phyloP scores from a whole-genome alignment of 1,139 yeast genomes.

The Nakaseomyces delphensis region DNA sequence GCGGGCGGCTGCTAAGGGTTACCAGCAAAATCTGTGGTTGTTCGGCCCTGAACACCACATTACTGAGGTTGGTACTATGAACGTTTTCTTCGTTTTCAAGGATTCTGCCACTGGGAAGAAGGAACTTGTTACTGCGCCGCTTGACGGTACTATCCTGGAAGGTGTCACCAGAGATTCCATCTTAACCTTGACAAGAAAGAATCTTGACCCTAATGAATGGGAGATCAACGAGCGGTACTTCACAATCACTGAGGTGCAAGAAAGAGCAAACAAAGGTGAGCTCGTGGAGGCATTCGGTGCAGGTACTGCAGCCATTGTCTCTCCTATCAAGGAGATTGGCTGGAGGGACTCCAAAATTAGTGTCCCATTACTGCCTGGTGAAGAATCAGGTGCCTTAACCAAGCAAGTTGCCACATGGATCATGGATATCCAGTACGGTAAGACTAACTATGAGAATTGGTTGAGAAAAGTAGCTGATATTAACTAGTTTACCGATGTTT shows the following conservation, averaged over 20 bases:
- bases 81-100: slow-evolving; percentile 77
- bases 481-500: slow-evolving; percentile 10
- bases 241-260: slow-evolving; percentile 72
- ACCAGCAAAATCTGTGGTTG: slow-evolving; percentile 92
- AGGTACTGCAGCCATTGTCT: slow-evolving; percentile 95
- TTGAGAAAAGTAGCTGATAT: slow-evolving; percentile 32
- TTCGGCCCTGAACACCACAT: slow-evolving; percentile 83
- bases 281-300: slow-evolving; percentile 93
- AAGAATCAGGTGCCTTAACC: slow-evolving; percentile 72
- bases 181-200: slow-evolving; percentile 63
- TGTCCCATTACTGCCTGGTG: slow-evolving; percentile 73
- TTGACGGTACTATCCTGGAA: slow-evolving; percentile 92
- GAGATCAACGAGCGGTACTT: slow-evolving; percentile 69
- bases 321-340: slow-evolving; percentile 84
- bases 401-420: slow-evolving; percentile 75
- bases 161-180: slow-evolving; percentile 95
- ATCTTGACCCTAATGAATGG: slow-evolving; percentile 69
- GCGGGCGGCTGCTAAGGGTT: slow-evolving; percentile 82
- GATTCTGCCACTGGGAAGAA: slow-evolving; percentile 63
- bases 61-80: slow-evolving; percentile 98
- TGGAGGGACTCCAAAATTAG: slow-evolving; percentile 61
- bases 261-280: slow-evolving; percentile 68
- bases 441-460: slow-evolving; percentile 46
- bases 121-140: slow-evolving; percentile 91
- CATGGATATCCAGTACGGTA: slow-evolving; percentile 81